Conservation (phyloP, 495 filamentous ascomycete species). For the Parachaetomium inaequale region DNA sequence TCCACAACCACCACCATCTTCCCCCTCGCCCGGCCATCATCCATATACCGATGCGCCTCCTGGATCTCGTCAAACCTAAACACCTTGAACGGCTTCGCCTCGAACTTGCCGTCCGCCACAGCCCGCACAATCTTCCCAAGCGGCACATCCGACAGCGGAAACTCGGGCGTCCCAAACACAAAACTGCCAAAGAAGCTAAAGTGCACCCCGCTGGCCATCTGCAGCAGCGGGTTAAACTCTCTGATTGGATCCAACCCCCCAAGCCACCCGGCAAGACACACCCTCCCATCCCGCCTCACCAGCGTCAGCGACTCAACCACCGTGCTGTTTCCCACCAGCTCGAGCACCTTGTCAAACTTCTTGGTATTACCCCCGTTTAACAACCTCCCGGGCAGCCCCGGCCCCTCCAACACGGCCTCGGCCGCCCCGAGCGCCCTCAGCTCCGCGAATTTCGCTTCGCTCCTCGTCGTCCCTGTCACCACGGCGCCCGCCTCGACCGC, state of each 20-base stretch:
- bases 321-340: neutral
- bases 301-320: neutral
- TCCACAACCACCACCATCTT: constrained; percentile 4
- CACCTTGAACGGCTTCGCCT: constrained; percentile 4
- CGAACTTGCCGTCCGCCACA: neutral
- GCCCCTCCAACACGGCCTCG: neutral
- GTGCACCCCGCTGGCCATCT: constrained; percentile 3
- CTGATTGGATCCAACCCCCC: neutral
- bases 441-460: neutral
- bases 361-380: neutral
- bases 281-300: neutral
- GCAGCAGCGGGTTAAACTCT: constrained; percentile 1
- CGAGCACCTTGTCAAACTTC: neutral
- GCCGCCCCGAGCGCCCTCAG: neutral
- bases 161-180: neutral
- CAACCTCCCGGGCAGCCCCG: neutral
- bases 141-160: neutral
- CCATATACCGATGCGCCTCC: neutral
- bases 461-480: neutral
- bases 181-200: neutral
- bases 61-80: constrained; percentile 1
- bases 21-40: neutral
- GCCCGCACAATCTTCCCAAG: neutral
- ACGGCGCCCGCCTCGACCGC: neutral
- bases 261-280: neutral